Percentiles rank a stretch among this genome's conserved stretches.
phyloP scores from a whole-genome alignment of 2,329 filamentous ascomycete genomes.

The Ascochyta koolunga region DNA sequence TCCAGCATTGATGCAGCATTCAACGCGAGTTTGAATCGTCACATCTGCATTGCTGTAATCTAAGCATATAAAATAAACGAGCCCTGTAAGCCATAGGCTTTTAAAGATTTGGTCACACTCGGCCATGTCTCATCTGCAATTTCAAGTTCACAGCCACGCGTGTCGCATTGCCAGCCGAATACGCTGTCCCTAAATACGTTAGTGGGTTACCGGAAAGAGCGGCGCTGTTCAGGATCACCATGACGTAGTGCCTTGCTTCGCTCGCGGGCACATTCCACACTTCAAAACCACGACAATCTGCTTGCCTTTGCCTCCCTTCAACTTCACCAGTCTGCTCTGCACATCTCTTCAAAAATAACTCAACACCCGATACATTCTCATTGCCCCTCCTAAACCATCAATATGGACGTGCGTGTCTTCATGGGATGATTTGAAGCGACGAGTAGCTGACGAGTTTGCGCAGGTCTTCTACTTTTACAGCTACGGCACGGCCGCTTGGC shows the following conservation, averaged over 20 bases:
- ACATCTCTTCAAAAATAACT: not conserved
- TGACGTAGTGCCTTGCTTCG: slow-evolving; percentile 8
- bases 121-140: slow-evolving; percentile 2
- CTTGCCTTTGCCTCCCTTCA: not conserved
- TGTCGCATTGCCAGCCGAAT: slow-evolving; percentile 1
- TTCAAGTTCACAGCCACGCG: slow-evolving; percentile 9
- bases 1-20: not conserved
- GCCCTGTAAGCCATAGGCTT: not conserved
- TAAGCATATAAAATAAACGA: not conserved
- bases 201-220: slow-evolving; percentile 1
- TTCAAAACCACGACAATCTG: slow-evolving; percentile 5
- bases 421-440: not conserved
- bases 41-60: not conserved
- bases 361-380: not conserved
- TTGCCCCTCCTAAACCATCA: not conserved
- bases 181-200: not conserved
- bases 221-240: slow-evolving; percentile 5
- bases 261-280: slow-evolving; percentile 11
- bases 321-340: not conserved
- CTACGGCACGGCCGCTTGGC: slow-evolving; percentile 52
- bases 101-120: not conserved
- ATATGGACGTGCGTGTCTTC: slow-evolving; percentile 14
- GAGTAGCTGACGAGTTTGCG: slow-evolving; percentile 21
- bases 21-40: not conserved
- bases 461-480: slow-evolving; percentile 54